A percentile compares a stretch with the other conserved stretches of the same genome.
Evolutionary conservation across 352 stramenopile species (phyloP).

Genomic region (Pythium insidiosum): DNA sequence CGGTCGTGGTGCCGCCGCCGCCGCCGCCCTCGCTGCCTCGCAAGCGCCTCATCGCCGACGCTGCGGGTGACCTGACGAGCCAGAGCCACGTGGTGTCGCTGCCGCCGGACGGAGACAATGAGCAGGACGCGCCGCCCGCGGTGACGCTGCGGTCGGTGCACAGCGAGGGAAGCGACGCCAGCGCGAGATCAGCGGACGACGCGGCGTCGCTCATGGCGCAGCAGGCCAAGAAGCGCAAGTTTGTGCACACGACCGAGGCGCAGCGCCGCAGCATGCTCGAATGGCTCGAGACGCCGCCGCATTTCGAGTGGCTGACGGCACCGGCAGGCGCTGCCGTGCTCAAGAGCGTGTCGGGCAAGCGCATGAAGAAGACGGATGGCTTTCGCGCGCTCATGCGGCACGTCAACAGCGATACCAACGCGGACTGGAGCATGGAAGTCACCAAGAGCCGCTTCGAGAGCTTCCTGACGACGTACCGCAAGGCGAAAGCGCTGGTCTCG

Average conservation of each 20-base stretch:
- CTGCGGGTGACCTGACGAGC: too few relatives aligned
- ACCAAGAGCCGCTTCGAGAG: constrained; percentile 51
- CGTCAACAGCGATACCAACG: constrained; percentile 28
- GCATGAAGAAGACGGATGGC: constrained; percentile 39
- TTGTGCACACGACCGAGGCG: constrained; percentile 34
- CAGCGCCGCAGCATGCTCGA: constrained; percentile 42
- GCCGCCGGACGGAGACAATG: too few relatives aligned
- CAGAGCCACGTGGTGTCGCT: too few relatives aligned
- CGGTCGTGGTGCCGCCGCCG: too few relatives aligned
- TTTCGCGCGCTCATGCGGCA: constrained; percentile 40
- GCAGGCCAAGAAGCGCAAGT: constrained; percentile 43
- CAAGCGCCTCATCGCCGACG: too few relatives aligned
- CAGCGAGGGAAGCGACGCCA: too few relatives aligned
- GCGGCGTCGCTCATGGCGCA: too few relatives aligned
- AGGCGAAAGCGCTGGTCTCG: constrained; percentile 16
- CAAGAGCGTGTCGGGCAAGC: constrained; percentile 13
- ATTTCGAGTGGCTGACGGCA: constrained; percentile 36
- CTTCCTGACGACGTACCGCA: constrained; percentile 34
- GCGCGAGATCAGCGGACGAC: too few relatives aligned
- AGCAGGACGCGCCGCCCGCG: too few relatives aligned
- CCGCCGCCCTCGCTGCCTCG: too few relatives aligned
- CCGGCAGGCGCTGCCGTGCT: constrained; percentile 1
- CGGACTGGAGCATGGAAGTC: constrained; percentile 36
- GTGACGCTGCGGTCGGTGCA: too few relatives aligned
- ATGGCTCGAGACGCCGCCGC: constrained; percentile 37